Evolutionary conservation across 345 rosid species (phyloP), one percentile per base, ranked within the genome.

Genomic region (Salix udensis): DNA sequence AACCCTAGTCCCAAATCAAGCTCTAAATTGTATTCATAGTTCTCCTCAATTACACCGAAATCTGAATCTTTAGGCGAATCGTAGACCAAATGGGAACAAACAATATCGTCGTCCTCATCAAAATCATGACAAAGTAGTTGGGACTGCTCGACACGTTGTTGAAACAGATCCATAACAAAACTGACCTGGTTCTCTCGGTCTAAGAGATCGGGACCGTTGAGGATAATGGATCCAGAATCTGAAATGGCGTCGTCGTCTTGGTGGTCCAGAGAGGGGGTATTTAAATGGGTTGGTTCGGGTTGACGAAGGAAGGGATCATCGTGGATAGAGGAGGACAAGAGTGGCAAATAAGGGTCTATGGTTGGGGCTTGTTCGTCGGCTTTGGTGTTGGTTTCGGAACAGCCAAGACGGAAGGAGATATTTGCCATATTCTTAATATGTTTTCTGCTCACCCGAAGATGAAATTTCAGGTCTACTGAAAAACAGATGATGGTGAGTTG

Each of bases 111-210:
- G 23, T 55, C 62, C 44, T 10, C 13, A 55, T 46, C 50, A 46
- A 46, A 4, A 12, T 46, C 18, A 11, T 46, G 65, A 53, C 40
- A 77, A 75, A 67, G 79, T 58, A 80, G 85, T 82, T 86, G 88
- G 78, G 97, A 91, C 74, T 92, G 95, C 84, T 94, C 97, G 68
- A 91, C 95, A 67, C 97, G 97, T 83, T 91, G 92, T 64, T 92
- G 97, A 65, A 94, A 85, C 80, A 94, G 88, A 88, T 94, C 97
- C 95, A 92, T 88, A 70, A 91, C 97, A 84, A 91, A 94, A 77
- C 84, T 81, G 68, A 86, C 91, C 82, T 86, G 94, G 78, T 85
- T 91, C 81, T 85, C 87, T 30, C 91, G 89, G 71, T 79, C 90
- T 65, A 80, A 68, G 21, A 86, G 85, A 82, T 91, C 96, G 37